Evolutionary conservation across 2,329 filamentous ascomycete species (phyloP), one percentile per base, ranked within the genome.

Genomic region (Hymenoscyphus albidus): DNA sequence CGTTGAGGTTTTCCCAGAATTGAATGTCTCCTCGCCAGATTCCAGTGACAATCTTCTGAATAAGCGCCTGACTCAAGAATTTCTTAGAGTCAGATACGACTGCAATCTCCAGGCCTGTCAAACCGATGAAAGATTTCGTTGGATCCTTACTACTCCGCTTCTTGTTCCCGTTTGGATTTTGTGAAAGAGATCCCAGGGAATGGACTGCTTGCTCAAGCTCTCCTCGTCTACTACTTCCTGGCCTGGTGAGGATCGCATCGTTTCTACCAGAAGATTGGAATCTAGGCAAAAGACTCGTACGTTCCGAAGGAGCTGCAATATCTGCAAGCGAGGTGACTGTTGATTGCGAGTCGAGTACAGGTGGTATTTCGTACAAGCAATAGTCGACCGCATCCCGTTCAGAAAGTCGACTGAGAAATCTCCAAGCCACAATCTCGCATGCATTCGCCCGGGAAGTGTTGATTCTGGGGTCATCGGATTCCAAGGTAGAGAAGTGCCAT

Each of bases 51-150:
- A 96, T 90, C 72, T 89, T 90, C 74, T 96, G 92, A 12, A 96
- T 89, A 2, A 91, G 85, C 65, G 84, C 83, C 75, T 96, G 92
- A 73, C 88, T 89, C 42, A 96, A 82, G 70, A 96, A 96, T 57
- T 90, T 90, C 78, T 96, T 96, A 38, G 91, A 91, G 65, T 91
- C 84, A 13, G 89, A 89, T 22, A 96, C 87, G 57, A 89, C 88
- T 32, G 92, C 92, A 72, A 96, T 93, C 74, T 96, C 92, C 16
- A 98, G 82, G 1, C 92, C 92, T 75, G 95, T 97, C 58, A 97
- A 81, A 18, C 89, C 88, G 42, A 87, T 86, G 74, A 96, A 96
- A 0, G 88, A 85, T 0, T 85, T 83, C 0, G 89, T 90, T 35
- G 90, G 86, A 59, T 90, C 85, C 7, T 85, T 81, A 12, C 84